These are phyloP conservation scores for Tetrahymena thermophila DNA, from an alignment of 73 alveolate species.

Conservation along the genomic window DNA sequence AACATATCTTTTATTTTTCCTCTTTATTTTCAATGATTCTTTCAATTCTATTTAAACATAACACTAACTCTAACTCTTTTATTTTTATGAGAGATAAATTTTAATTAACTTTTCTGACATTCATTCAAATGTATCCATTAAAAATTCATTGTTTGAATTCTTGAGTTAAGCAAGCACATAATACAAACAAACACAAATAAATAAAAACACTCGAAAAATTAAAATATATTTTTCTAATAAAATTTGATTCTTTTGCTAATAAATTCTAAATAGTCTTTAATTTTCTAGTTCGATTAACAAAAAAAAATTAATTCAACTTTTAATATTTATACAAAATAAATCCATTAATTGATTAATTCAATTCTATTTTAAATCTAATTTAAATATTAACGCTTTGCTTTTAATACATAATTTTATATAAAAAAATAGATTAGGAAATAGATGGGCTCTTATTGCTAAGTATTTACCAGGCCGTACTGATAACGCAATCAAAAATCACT, in stretches of 20 bases:
- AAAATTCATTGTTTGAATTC: too few relatives aligned
- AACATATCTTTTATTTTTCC: not conserved
- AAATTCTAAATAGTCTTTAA: too few relatives aligned
- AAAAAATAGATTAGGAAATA: constrained; percentile 79
- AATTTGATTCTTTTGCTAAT: too few relatives aligned
- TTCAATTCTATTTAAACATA: not conserved
- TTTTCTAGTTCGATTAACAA: too few relatives aligned
- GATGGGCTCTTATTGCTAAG: constrained; percentile 91
- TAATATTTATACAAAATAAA: too few relatives aligned
- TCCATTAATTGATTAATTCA: too few relatives aligned
- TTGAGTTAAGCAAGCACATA: not conserved
- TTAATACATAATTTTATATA: not conserved
- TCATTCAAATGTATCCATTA: not conserved
- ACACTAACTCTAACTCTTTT: not conserved
- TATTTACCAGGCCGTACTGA: constrained; percentile 81
- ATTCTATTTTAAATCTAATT: too few relatives aligned
- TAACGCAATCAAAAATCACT: constrained; percentile 89
- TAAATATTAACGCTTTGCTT: not conserved
- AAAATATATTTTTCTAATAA: too few relatives aligned
- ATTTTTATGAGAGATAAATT: not conserved
- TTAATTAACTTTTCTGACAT: not conserved
- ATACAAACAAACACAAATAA: too few relatives aligned
- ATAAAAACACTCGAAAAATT: not conserved
- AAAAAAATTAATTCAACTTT: too few relatives aligned
- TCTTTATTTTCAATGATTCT: not conserved